Evolutionary conservation across 78 protist species (phyloP).

Genomic region (Mastigamoeba balamuthi): DNA sequence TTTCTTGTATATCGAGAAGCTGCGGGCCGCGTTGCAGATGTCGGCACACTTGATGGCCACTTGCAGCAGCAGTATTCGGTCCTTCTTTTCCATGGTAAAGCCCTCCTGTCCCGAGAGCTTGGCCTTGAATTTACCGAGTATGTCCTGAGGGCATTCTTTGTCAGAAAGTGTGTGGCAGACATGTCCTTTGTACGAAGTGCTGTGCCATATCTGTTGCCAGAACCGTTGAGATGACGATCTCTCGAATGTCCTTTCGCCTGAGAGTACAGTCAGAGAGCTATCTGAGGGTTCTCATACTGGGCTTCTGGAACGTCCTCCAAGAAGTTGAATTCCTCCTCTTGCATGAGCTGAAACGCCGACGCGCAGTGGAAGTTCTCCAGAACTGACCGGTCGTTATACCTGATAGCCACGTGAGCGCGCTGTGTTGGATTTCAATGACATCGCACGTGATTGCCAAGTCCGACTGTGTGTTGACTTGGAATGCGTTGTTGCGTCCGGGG

Average conservation of each 20-base stretch:
- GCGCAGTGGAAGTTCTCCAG: constrained; percentile 31
- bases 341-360: constrained; percentile 6
- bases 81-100: background rate
- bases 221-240: background rate
- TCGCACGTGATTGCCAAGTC: constrained; percentile 33
- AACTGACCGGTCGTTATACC: background rate
- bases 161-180: background rate
- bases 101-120: background rate
- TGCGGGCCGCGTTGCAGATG: constrained; percentile 9
- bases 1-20: background rate
- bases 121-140: constrained; percentile 9
- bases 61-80: constrained; percentile 8
- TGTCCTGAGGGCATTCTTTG: too few relatives aligned
- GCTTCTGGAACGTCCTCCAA: background rate
- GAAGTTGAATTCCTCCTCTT: background rate
- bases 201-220: constrained; percentile 34
- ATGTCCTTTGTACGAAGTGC: background rate
- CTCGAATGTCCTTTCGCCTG: constrained; percentile 11
- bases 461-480: constrained; percentile 16
- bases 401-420: background rate
- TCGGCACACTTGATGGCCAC: constrained; percentile 25
- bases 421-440: constrained; percentile 3
- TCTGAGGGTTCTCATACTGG: too few relatives aligned
- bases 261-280: too few relatives aligned
- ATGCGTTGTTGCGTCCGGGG: constrained; percentile 32